phyloP scores from a whole-genome alignment of 2,329 filamentous ascomycete species.

The Nakataea oryzae region DNA sequence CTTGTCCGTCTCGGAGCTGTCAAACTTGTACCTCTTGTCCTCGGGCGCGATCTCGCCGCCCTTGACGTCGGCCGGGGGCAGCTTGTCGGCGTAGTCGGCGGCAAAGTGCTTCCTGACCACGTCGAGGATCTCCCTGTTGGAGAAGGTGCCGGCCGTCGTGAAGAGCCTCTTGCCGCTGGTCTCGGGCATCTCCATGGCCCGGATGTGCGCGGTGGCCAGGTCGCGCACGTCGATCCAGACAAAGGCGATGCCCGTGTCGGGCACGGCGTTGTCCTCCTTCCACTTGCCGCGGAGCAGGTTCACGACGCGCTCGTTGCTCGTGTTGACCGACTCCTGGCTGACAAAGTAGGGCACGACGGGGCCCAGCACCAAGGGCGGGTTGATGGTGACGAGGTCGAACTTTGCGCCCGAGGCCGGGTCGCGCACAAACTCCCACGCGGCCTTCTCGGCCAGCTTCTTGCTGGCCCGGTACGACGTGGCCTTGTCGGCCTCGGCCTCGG shows the following conservation, averaged over 20 bases:
- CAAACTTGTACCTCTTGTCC: conserved; percentile 36
- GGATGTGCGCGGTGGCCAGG: conserved; percentile 40
- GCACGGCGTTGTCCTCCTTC: conserved; percentile 26
- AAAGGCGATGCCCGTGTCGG: conserved; percentile 26
- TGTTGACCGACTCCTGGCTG: conserved; percentile 27
- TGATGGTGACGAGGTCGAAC: conserved; percentile 42
- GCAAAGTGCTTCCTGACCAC: conserved; percentile 32
- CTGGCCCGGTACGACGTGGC: conserved; percentile 36
- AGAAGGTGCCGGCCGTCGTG: conserved; percentile 33
- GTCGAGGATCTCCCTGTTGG: conserved; percentile 32
- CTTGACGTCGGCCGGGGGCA: conserved; percentile 32
- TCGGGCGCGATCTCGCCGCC: conserved; percentile 30
- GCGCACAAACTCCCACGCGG: conserved; percentile 40
- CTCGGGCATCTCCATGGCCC: conserved; percentile 35
- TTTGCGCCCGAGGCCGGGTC: conserved; percentile 23
- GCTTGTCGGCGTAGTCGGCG: conserved; percentile 33
- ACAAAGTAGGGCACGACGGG: conserved; percentile 38
- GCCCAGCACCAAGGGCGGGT: conserved; percentile 44
- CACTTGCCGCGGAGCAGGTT: conserved; percentile 38
- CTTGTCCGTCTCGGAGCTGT: conserved; percentile 48
- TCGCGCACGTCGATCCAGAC: conserved; percentile 49
- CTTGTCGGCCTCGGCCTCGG: conserved; percentile 20
- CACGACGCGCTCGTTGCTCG: conserved; percentile 22
- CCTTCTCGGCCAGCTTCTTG: conserved; percentile 41
- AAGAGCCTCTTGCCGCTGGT: conserved; percentile 42